Evolutionary conservation across 345 rosid genomes (phyloP), one percentile per base, ranked within the genome.

Genomic region (Clausena lansium): DNA sequence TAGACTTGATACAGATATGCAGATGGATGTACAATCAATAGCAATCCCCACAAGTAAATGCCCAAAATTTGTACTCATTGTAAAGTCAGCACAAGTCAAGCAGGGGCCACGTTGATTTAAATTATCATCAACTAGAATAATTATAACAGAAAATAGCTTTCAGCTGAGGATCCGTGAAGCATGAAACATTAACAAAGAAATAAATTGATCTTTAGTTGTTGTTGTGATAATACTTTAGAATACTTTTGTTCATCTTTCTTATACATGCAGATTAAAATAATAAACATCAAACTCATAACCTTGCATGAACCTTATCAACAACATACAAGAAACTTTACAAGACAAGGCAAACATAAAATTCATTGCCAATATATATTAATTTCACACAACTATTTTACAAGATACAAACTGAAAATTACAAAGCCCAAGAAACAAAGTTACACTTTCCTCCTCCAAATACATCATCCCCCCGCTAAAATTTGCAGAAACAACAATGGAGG

Each of bases 401-500:
- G 36, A 52, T 22, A 70, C 1, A 15, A 70, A 30, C 68, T 74
- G 58, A 27, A 60, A 9, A 47, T 32, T 14, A 60, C 67, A 60
- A 73, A 24, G 52, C 28, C 7, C n/a, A 22, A 11, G 9, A 55
- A 59, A 52, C 0, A 47, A 7, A 41, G 2, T 41, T 17, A 47
- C 60, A 70, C 14, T 39, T 50, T 15, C 59, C 60, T 30, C 52
- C 65, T 25, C 55, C 15, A 36, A 39, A 59, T 6, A 27, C 27
- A 73, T 38, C 52, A n/a, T 76, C 65, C 52, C 20, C 11, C 7
- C 70, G 14, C 19, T 15, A 76, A 67, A 76, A 67, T 35, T 67
- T 19, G 65, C 55, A 55, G 79, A 67, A 55, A 76, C 73, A 6
- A 27, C 55, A 32, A n/a, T 36, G 57, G 65, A 76, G 59, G 39